Evolutionary conservation across 495 filamentous ascomycete genomes (phyloP), one percentile per base, ranked within the genome.

Genomic region (Xylaria nigripes): DNA sequence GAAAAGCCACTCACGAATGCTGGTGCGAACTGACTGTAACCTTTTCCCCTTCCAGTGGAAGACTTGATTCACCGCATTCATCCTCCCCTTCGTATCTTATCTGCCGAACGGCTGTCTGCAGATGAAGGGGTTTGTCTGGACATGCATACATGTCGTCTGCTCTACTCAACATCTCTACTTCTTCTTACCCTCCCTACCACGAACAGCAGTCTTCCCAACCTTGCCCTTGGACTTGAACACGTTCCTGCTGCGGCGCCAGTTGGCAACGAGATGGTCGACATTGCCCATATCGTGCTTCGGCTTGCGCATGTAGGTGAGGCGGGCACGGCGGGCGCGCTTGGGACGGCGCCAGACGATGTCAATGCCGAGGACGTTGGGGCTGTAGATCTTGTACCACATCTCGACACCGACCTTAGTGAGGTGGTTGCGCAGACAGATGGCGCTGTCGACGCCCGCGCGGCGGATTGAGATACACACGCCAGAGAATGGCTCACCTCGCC

Each of bases 351-450:
- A 86, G 69, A 97, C 87, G 58, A 99, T 84, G 74, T 99, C 94
- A 62, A 99, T 86, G 53, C 87, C 87, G 62, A 86, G 79, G 46
- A 97, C 85, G 67, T 87, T 88, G 55, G 90, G 90, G 58, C 78
- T 85, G 74, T 89, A 97, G 47, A 95, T 74, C 80, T 97, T 99
- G 66, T 85, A 88, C 80, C 89, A 96, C 89, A 96, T 90, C 81
- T 99, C 93, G n/a, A 96, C 90, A 44, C 89, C 87, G 6, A 93
- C 81, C 50, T 85, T 78, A 41, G 83, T 84, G 50, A 99, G 68
- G 58, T 91, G 81, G 62, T 90, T 91, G 23, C 93, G 78, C 49
- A 99, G 75, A 56, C 96, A 69, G 41, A 97, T 80, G 1, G 84
- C 85, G 6, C 89, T 92, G 68, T 99, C 93, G 22, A 94, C 77